These are phyloP conservation scores for Volvox reticuliferus DNA, from an alignment of 139 green algal genomes.

Conservation along the genomic window DNA sequence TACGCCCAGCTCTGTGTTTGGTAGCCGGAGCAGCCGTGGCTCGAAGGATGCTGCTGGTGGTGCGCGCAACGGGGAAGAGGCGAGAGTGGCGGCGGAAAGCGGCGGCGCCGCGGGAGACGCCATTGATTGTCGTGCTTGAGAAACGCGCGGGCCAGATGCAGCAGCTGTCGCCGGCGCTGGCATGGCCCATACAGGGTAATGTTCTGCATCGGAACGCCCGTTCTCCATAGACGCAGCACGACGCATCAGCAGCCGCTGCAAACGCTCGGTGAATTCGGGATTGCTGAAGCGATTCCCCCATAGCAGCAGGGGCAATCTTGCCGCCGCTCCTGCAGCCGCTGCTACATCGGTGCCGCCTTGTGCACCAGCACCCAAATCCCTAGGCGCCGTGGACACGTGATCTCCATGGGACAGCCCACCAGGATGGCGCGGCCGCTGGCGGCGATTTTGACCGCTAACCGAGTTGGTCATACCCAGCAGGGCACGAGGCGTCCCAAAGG, in stretches of 20 bases:
- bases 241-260: neutral
- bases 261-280: neutral
- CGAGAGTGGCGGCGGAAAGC: too few relatives aligned
- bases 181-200: too few relatives aligned
- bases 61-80: too few relatives aligned
- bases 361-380: too few relatives aligned
- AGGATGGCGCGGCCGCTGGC: too few relatives aligned
- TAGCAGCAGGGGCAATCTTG: neutral
- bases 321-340: neutral
- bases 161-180: too few relatives aligned
- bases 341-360: neutral
- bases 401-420: too few relatives aligned
- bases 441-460: neutral
- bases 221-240: conserved; percentile 1
- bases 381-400: too few relatives aligned
- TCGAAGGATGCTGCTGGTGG: neutral
- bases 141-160: too few relatives aligned
- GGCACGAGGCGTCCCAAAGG: conserved; percentile 4
- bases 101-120: too few relatives aligned
- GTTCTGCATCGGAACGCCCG: neutral
- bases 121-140: too few relatives aligned
- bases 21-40: neutral
- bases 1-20: neutral
- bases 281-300: neutral
- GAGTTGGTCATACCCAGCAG: neutral